Conservation (phyloP, 2,329 filamentous ascomycete species). For the Sclerotiophoma versabilis region DNA sequence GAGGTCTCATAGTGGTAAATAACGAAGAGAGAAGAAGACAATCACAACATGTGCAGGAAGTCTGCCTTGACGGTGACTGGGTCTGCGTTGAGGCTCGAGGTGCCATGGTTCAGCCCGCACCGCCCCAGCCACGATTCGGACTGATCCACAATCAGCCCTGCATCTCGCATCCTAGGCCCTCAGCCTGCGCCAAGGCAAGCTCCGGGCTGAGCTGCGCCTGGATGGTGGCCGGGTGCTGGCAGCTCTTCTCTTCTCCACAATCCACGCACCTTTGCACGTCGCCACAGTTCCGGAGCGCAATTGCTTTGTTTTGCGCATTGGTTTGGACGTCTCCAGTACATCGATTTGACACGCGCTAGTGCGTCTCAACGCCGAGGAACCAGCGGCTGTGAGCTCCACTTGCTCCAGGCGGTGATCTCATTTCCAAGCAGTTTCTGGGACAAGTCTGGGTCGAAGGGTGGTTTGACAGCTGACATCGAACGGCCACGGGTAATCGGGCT, state of each 20-base stretch:
- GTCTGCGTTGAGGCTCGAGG: not conserved
- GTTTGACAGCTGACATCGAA: conserved; percentile 16
- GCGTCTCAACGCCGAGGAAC: conserved; percentile 24
- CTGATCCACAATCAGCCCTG: conserved; percentile 28
- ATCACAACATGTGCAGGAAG: not conserved
- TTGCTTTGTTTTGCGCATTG: conserved; percentile 3
- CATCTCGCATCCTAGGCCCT: conserved; percentile 22
- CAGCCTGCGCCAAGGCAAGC: conserved; percentile 33
- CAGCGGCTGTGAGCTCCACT: conserved; percentile 29
- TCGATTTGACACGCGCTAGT: conserved; percentile 26
- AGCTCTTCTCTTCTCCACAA: conserved; percentile 6
- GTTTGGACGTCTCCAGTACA: conserved; percentile 10
- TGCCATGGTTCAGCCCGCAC: conserved; percentile 4
- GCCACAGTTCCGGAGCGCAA: conserved; percentile 9
- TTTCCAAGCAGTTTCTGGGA: conserved; percentile 26
- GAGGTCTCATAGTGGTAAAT: not conserved
- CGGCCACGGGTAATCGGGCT: conserved; percentile 2
- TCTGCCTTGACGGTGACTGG: not conserved
- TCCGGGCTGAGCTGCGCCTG: conserved; percentile 32
- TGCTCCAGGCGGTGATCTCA: conserved; percentile 34
- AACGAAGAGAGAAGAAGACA: not conserved
- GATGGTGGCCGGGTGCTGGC: conserved; percentile 15
- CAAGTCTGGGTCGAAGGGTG: conserved; percentile 10
- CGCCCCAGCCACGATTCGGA: conserved; percentile 27
- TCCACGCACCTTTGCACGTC: conserved; percentile 6